phyloP scores from a whole-genome alignment of 768 basidiomycete species.

The Macrolepiota albuminosa region DNA sequence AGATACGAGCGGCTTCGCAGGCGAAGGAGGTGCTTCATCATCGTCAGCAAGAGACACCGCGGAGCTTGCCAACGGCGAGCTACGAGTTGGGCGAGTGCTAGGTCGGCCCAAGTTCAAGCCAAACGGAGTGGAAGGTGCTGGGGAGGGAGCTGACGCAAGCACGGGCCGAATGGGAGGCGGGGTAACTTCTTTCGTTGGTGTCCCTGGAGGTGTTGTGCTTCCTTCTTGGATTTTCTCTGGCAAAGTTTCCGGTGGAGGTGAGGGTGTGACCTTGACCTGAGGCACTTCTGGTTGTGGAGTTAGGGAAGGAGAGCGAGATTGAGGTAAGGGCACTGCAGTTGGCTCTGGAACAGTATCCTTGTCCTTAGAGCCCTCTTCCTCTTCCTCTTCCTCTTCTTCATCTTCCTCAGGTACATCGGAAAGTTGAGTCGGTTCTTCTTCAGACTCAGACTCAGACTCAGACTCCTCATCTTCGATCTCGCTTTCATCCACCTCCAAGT shows the following conservation, averaged over 20 bases:
- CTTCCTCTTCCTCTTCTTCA: conserved; percentile 8
- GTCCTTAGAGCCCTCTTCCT: conserved; percentile 10
- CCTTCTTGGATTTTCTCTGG: conserved; percentile 29
- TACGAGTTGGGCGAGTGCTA: conserved; percentile 64
- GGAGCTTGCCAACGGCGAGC: conserved; percentile 67
- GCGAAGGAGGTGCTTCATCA: conserved; percentile 27
- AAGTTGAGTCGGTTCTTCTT: conserved; percentile 11
- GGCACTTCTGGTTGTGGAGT: conserved; percentile 55
- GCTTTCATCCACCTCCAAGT: conserved; percentile 7
- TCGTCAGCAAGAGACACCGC: conserved; percentile 39
- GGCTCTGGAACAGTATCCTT: conserved; percentile 26
- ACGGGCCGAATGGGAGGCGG: conserved; percentile 26
- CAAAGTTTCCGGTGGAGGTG: conserved; percentile 26
- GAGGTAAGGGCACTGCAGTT: conserved; percentile 32
- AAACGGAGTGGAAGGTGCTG: conserved; percentile 35
- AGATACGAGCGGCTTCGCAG: conserved; percentile 30
- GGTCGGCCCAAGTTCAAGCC: conserved; percentile 50
- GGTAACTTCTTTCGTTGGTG: conserved; percentile 45
- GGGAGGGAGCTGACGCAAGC: conserved; percentile 26
- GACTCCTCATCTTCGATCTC: conserved; percentile 18
- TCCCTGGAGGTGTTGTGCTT: conserved; percentile 62
- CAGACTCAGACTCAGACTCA: conserved; percentile 9
- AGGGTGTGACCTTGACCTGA: conserved; percentile 32
- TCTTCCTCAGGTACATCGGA: conserved; percentile 15
- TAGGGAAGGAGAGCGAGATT: conserved; percentile 48